Evolutionary conservation across 106 monocot species (phyloP).

Genomic region (Triglochin maritima): DNA sequence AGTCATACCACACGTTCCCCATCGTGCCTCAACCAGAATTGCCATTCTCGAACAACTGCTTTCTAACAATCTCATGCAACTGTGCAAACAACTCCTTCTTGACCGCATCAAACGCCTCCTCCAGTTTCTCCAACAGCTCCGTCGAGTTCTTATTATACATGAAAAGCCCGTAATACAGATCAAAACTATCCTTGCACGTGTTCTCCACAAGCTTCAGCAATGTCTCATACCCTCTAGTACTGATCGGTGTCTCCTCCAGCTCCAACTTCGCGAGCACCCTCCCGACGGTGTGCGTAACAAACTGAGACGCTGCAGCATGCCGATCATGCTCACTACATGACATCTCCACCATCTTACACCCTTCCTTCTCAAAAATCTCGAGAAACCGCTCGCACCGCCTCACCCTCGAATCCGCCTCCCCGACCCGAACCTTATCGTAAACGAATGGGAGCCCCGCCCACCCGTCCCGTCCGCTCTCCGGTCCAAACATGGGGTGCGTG

Average conservation of each 20-base stretch:
- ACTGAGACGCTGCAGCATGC: slow-evolving; percentile 46
- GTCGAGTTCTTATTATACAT: slow-evolving; percentile 66
- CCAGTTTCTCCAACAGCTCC: slow-evolving; percentile 42
- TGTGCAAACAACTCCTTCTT: slow-evolving; percentile 50
- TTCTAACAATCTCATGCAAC: slow-evolving; percentile 34
- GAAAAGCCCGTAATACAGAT: slow-evolving; percentile 58
- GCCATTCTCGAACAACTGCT: slow-evolving; percentile 39
- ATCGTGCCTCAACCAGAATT: not conserved
- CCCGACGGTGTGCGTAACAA: slow-evolving; percentile 65
- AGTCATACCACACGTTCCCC: not conserved
- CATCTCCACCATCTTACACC: slow-evolving; percentile 77
- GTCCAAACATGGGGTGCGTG: slow-evolving; percentile 83
- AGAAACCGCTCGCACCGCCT: slow-evolving; percentile 33
- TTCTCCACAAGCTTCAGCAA: slow-evolving; percentile 45
- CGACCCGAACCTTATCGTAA: slow-evolving; percentile 49
- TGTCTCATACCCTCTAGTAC: slow-evolving; percentile 62
- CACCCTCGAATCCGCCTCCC: slow-evolving; percentile 2
- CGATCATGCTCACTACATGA: slow-evolving; percentile 47
- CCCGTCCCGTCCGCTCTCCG: slow-evolving; percentile 46
- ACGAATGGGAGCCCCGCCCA: slow-evolving; percentile 56
- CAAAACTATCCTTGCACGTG: slow-evolving; percentile 51
- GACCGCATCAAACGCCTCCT: slow-evolving; percentile 33
- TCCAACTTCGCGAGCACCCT: slow-evolving; percentile 35
- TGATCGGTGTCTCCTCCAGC: slow-evolving; percentile 36
- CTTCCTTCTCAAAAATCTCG: slow-evolving; percentile 39